These are phyloP conservation scores for Saccharum hybrid DNA, from an alignment of 202 grass and related monocot genomes.

Conservation along the genomic window DNA sequence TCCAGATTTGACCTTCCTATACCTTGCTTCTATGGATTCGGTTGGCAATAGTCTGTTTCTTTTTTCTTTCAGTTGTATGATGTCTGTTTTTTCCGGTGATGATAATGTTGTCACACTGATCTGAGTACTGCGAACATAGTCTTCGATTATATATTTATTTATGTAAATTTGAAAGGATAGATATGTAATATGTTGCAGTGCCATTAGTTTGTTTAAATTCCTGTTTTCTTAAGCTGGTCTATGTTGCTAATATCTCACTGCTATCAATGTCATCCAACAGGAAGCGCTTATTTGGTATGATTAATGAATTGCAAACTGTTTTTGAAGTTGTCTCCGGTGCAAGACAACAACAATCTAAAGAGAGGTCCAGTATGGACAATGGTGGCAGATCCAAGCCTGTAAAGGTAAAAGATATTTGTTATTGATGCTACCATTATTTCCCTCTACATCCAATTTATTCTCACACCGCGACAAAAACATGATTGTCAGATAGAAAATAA, in stretches of 20 bases:
- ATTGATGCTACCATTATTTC: neutral
- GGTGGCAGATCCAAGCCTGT: constrained; percentile 49
- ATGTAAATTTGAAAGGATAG: constrained; percentile 2
- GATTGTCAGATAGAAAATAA: constrained; percentile 48
- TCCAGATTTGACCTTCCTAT: neutral
- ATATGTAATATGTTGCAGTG: neutral
- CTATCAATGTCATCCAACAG: constrained; percentile 43
- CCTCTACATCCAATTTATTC: constrained; percentile 2
- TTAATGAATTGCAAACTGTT: constrained; percentile 74
- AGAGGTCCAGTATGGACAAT: constrained; percentile 59
- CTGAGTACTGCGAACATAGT: neutral
- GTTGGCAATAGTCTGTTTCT: neutral
- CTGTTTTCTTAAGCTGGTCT: neutral
- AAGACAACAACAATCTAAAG: constrained; percentile 54
- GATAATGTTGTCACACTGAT: neutral
- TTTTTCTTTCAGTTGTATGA: neutral
- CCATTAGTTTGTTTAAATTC: neutral
- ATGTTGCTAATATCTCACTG: constrained; percentile 9
- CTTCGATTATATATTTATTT: neutral
- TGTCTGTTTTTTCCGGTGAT: neutral
- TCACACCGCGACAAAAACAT: constrained; percentile 7
- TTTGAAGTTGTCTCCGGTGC: constrained; percentile 71
- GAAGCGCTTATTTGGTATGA: constrained; percentile 80
- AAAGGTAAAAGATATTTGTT: constrained; percentile 50
- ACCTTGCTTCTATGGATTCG: neutral